Base-by-base conservation (phyloP, 2,329 filamentous ascomycete genomes). In the Xylariaceae sp. region DNA sequence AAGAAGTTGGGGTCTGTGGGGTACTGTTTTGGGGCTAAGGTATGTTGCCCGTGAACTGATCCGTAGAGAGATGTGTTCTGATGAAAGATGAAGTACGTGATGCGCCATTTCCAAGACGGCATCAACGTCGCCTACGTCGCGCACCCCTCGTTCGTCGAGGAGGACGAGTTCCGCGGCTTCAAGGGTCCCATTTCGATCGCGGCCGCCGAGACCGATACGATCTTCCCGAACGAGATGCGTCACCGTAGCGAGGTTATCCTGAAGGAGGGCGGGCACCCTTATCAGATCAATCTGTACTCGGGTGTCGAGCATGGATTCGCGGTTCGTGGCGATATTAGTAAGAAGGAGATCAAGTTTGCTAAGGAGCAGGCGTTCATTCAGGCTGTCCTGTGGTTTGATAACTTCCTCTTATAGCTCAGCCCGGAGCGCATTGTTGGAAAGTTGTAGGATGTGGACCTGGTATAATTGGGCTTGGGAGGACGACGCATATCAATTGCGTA, bases 341-440 rank as follows among this genome's bases (percentile, higher is more conserved):
- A 85, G 63, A 80, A 80, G 71, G 64, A 77, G 51, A 73, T 82
- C 69, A 85, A 82, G 72, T 93, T 82, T 67, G 87, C 88, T 44
- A 92, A 90, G 81, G 89, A 95, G 75, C 84, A 88, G 75, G 90
- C 90, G 4, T 94, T 94, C 71, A 69, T 80, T 64, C 90, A 94
- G 78, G 89, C 89, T 42, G 79, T 92, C 55, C 72, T 78, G 55
- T 95, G 90, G 90, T 92, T 95, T 66, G 81, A 89, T 65, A 64
- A 61, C 55, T 71, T 65, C 64, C 64, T 73, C 39, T 35, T 69
- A 55, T 70, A 57, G 67, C 54, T 57, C 11, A 18, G 53, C 13
- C 13, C 47, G 2, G 37, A 10, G 13, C 7, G 4, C 39, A 18
- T 17, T 13, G 47, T 30, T 44, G 55, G 51, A 4, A 65, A 59